Evolutionary conservation across 2,329 filamentous ascomycete species (phyloP), one percentile per base, ranked within the genome.

Genomic region (Epichloe sp.): DNA sequence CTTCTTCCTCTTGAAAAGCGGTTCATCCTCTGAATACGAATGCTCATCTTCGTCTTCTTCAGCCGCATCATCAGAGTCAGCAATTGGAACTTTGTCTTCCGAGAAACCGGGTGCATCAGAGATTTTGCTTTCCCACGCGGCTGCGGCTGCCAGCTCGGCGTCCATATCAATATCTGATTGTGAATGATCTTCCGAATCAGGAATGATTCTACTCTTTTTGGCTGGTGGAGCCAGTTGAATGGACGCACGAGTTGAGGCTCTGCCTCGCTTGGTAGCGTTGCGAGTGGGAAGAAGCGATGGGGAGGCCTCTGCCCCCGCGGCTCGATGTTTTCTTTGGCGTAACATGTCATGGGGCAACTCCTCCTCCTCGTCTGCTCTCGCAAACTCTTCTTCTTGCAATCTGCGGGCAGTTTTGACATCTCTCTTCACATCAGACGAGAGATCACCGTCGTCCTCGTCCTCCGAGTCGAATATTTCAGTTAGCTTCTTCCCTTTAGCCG

Each of bases 401-500:
- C 59, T 63, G 21, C 65, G 64, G 41, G 69, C 69, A 26, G 62
- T 55, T 40, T 59, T 53, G 12, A 59, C 64, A 49, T 68, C 62
- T 14, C 57, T 55, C 11, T 58, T 61, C 5, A 54, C 38, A 19
- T 60, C 60, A 2, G 54, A 56, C 44, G 59, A 52, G 4, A 55
- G 54, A 43, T 61, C 59, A 0, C 71, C 67, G 3, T 59, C 57
- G 34, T 62, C 62, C 0, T 70, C 67, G 0, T 68, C 65, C 2
- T 70, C 65, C 1, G 66, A 67, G 10, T 72, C 68, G 2, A 69
- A 65, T 62, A 54, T 76, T 65, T 72, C 65, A 3, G 40, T 50
- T 10, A 35, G 69, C 61, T 50, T 68, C 54, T 47, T 71, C 65
- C 63, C 78, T 76, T 49, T 67, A 62, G 55, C 75, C 67, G 68